These are phyloP conservation scores for Luffa acutangula DNA, from an alignment of 306 rosid genomes.

Conservation along the genomic window DNA sequence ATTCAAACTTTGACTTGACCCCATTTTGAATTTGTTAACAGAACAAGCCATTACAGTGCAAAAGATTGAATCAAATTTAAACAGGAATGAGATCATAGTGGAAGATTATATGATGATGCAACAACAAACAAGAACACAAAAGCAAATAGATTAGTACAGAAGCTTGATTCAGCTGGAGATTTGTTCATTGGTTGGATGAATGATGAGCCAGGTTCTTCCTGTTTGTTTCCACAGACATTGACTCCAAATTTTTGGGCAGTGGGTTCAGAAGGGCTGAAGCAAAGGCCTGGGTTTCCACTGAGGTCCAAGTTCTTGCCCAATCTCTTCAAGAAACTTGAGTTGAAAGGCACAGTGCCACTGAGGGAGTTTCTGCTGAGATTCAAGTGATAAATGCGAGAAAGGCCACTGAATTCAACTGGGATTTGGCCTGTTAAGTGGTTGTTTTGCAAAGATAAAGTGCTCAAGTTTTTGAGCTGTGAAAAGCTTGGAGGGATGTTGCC, in stretches of 20 bases:
- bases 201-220: constrained; percentile 12
- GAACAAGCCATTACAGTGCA: not conserved
- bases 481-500: constrained; percentile 35
- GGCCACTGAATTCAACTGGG: constrained; percentile 24
- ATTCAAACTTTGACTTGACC: not conserved
- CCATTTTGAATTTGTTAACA: not conserved
- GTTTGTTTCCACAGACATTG: constrained; percentile 24
- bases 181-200: constrained; percentile 18
- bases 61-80: not conserved
- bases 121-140: constrained; percentile 12
- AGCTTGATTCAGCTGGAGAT: constrained; percentile 15
- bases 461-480: constrained; percentile 27
- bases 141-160: constrained; percentile 11
- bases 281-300: constrained; percentile 40
- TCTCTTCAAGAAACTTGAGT: constrained; percentile 36
- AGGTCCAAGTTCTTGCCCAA: constrained; percentile 41
- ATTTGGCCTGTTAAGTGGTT: constrained; percentile 29
- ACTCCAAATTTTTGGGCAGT: constrained; percentile 31
- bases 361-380: constrained; percentile 35
- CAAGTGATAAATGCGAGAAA: constrained; percentile 39
- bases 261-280: constrained; percentile 30
- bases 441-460: constrained; percentile 40
- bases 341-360: constrained; percentile 39
- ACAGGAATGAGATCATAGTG: not conserved
- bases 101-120: constrained; percentile 12